Evolutionary conservation across 2,329 filamentous ascomycete genomes (phyloP).

Genomic region (Emericellopsis cladophorae): DNA sequence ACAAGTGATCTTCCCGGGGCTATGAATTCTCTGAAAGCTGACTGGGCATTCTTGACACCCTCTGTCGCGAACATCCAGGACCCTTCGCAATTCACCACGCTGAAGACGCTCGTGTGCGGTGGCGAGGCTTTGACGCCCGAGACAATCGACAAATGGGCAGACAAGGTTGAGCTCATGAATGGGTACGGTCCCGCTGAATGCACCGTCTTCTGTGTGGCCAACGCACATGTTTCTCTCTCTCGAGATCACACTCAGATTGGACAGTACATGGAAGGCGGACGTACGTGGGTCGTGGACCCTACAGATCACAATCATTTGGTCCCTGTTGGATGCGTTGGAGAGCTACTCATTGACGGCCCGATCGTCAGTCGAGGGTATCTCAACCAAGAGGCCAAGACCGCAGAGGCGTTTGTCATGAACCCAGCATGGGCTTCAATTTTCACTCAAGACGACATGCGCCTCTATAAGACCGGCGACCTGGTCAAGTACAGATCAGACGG

Average conservation of each 20-base stretch:
- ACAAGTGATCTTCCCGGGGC: slow-evolving; percentile 1
- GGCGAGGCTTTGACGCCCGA: slow-evolving; percentile 32
- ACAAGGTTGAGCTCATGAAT: slow-evolving; percentile 19
- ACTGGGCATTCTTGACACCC: slow-evolving; percentile 2
- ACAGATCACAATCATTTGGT: slow-evolving; percentile 1
- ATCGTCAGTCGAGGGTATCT: slow-evolving; percentile 4
- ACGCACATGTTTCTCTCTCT: slow-evolving; percentile 3
- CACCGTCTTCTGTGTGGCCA: slow-evolving; percentile 15
- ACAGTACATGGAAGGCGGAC: slow-evolving; percentile 2
- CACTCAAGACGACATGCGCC: slow-evolving; percentile 13
- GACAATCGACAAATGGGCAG: slow-evolving; percentile 14
- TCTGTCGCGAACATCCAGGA: slow-evolving; percentile 2
- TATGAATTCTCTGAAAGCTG: background rate
- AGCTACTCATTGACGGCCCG: slow-evolving; percentile 27
- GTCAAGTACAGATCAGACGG: slow-evolving; percentile 26
- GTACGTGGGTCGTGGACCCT: slow-evolving; percentile 11
- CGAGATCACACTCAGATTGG: slow-evolving; percentile 9
- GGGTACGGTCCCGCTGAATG: slow-evolving; percentile 34
- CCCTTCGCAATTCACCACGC: background rate
- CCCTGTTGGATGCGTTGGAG: slow-evolving; percentile 13
- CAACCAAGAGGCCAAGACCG: slow-evolving; percentile 4
- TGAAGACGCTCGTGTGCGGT: slow-evolving; percentile 12
- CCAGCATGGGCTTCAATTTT: background rate
- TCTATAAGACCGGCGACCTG: slow-evolving; percentile 36
- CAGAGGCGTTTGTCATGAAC: slow-evolving; percentile 3